These are phyloP conservation scores for Babesia sp. DNA, from an alignment of 169 alveolate species.

Conservation along the genomic window DNA sequence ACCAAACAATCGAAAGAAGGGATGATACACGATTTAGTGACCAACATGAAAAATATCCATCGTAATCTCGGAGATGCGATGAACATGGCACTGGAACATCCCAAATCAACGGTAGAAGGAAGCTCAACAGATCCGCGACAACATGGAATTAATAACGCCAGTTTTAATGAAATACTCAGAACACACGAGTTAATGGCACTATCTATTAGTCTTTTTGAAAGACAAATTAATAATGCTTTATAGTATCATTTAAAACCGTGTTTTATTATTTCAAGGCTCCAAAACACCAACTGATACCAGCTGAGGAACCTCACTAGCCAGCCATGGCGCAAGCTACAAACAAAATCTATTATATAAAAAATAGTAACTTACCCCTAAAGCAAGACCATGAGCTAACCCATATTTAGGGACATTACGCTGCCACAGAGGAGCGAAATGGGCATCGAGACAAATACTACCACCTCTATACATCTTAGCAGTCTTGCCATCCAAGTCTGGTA, in stretches of 20 bases:
- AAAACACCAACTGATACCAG: constrained; percentile 53
- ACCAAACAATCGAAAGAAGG: not conserved
- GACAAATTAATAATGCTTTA: not conserved
- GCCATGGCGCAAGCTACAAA: constrained; percentile 94
- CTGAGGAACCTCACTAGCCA: constrained; percentile 97
- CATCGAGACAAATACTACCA: constrained; percentile 95
- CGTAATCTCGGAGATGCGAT: not conserved
- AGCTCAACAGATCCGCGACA: not conserved
- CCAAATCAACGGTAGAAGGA: not conserved
- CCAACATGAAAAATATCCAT: not conserved
- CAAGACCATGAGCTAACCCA: constrained; percentile 96
- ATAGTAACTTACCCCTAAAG: constrained; percentile 82
- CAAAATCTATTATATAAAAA: not conserved
- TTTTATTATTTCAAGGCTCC: constrained; percentile 1
- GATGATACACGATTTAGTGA: not conserved
- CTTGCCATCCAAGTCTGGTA: constrained; percentile 95
- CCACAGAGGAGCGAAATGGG: constrained; percentile 96
- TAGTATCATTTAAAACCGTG: not conserved
- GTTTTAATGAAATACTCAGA: not conserved
- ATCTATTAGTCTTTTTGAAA: constrained; percentile 1
- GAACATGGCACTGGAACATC: not conserved
- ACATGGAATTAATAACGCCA: too few species aligned
- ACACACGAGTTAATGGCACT: not conserved
- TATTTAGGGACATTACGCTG: constrained; percentile 89
- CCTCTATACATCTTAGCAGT: constrained; percentile 97